Evolutionary conservation across 176 grass and related monocot species (phyloP).

Genomic region (Ensete ventricosum): DNA sequence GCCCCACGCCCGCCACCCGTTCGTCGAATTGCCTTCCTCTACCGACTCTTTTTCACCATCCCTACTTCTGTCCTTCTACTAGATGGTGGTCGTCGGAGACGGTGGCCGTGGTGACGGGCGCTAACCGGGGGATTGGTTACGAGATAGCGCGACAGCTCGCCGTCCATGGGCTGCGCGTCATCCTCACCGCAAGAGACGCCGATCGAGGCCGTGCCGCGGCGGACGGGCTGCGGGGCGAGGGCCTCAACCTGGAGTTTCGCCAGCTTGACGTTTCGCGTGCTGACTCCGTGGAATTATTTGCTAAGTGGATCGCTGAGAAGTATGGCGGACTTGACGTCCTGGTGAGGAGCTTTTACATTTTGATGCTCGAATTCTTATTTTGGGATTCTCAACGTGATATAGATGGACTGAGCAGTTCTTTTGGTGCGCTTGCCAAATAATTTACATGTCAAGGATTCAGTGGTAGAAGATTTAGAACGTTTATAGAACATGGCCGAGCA

Average conservation of each 20-base stretch:
- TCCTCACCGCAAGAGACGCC: slow-evolving; percentile 55
- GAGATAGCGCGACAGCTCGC: slow-evolving; percentile 65
- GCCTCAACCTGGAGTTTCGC: slow-evolving; percentile 28
- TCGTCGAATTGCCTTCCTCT: slow-evolving; percentile 18
- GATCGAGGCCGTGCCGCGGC: slow-evolving; percentile 25
- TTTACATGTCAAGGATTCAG: too few species aligned
- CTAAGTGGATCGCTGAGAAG: slow-evolving; percentile 31
- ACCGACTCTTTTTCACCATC: not conserved
- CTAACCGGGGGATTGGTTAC: slow-evolving; percentile 73
- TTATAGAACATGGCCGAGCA: too few species aligned
- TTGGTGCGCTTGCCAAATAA: too few species aligned
- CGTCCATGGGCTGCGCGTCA: slow-evolving; percentile 50
- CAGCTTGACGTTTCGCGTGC: slow-evolving; percentile 58
- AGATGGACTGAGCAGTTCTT: too few species aligned
- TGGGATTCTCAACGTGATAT: not conserved
- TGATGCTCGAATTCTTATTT: not conserved
- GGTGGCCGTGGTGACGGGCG: slow-evolving; percentile 68
- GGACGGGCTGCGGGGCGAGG: slow-evolving; percentile 24
- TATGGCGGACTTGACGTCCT: slow-evolving; percentile 66
- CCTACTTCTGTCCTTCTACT: slow-evolving; percentile 1
- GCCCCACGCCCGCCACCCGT: not conserved
- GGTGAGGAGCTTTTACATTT: slow-evolving; percentile 31
- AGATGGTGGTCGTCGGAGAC: slow-evolving; percentile 38
- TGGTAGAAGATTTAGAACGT: too few species aligned
- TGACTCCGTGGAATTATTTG: slow-evolving; percentile 52